Conservation (phyloP, 257 asterid genomes). For the Solanum arcanum region DNA sequence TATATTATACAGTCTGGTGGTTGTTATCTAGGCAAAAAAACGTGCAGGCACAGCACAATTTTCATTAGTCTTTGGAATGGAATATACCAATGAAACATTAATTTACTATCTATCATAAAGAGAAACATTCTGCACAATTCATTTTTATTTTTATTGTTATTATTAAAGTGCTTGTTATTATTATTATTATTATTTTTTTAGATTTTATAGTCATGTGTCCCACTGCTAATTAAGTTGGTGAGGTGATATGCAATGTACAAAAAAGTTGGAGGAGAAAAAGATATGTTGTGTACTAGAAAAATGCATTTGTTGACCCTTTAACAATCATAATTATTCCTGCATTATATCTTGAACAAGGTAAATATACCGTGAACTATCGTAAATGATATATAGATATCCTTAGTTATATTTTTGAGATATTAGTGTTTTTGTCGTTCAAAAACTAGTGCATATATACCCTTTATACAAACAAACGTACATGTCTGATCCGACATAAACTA, state of each 20-base stretch:
- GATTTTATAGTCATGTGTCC: not conserved
- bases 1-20: not conserved
- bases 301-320: not conserved
- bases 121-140: not conserved
- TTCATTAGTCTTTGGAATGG: not conserved
- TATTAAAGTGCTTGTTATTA: not conserved
- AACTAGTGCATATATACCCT: too few relatives aligned
- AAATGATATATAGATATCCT: too few relatives aligned
- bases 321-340: not conserved
- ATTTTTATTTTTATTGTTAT: not conserved
- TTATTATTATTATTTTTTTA: too few relatives aligned
- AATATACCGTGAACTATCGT: too few relatives aligned
- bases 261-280: not conserved
- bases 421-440: fast-evolving
- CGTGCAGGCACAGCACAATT: constrained; percentile 23
- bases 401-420: too few relatives aligned
- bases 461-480: too few relatives aligned
- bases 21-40: not conserved
- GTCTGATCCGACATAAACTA: too few relatives aligned
- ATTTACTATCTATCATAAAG: not conserved
- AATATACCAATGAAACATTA: not conserved
- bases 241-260: not conserved
- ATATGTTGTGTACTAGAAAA: not conserved
- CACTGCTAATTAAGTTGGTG: not conserved
- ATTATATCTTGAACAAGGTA: not conserved